Percentiles rank a stretch among this genome's conserved stretches.
Evolutionary conservation across 2,329 filamentous ascomycete genomes (phyloP).

Genomic region (Ceratocystis alfenasii): DNA sequence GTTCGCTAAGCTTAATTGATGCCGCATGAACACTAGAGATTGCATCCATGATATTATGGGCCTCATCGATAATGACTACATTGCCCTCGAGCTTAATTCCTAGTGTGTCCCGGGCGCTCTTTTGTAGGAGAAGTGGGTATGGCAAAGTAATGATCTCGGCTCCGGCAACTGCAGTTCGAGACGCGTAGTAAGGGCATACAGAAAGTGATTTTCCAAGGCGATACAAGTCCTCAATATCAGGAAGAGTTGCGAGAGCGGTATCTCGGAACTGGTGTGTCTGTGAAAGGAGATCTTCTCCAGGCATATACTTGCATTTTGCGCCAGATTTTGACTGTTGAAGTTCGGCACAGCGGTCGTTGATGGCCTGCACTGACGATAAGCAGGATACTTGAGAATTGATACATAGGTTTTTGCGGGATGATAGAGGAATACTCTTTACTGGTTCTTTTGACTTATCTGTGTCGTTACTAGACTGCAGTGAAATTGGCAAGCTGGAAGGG

Average conservation of each 20-base stretch:
- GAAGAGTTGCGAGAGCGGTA: slow-evolving; percentile 66
- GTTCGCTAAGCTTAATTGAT: slow-evolving; percentile 58
- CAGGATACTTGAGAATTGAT: slow-evolving; percentile 74
- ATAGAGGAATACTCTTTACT: slow-evolving; percentile 71
- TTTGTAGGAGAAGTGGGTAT: slow-evolving; percentile 81
- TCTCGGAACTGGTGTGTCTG: slow-evolving; percentile 74
- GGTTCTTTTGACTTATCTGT: slow-evolving; percentile 26
- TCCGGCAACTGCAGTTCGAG: slow-evolving; percentile 65
- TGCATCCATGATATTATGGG: slow-evolving; percentile 94
- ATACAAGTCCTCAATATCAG: slow-evolving; percentile 87
- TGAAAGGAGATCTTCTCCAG: slow-evolving; percentile 60
- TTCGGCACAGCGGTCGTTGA: slow-evolving; percentile 88
- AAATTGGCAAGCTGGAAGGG: slow-evolving; percentile 53
- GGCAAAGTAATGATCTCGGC: slow-evolving; percentile 87
- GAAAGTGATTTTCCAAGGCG: slow-evolving; percentile 63
- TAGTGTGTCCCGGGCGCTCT: slow-evolving; percentile 73
- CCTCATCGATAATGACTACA: slow-evolving; percentile 91
- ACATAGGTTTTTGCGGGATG: slow-evolving; percentile 76
- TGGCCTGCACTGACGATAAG: slow-evolving; percentile 60
- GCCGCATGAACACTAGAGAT: slow-evolving; percentile 78
- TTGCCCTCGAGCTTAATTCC: slow-evolving; percentile 77
- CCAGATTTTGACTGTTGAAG: slow-evolving; percentile 59
- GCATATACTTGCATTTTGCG: slow-evolving; percentile 63
- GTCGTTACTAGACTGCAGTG: slow-evolving; percentile 26
- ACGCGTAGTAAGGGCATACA: slow-evolving; percentile 95